phyloP scores from a whole-genome alignment of 208 protist genomes.

The Histomonas meleagridis region DNA sequence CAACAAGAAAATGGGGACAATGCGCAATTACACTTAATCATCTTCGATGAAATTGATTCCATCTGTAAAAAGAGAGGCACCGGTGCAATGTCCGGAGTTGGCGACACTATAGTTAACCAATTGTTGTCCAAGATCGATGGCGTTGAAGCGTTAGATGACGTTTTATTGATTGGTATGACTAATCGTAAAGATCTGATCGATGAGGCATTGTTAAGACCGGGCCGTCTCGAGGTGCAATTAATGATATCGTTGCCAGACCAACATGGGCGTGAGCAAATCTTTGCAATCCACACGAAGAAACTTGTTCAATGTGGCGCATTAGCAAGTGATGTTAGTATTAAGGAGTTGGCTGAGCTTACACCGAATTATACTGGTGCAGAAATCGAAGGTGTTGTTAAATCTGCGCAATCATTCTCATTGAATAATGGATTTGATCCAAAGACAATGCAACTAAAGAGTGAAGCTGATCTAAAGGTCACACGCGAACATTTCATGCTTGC shows the following conservation, averaged over 20 bases:
- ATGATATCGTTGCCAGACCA: slow-evolving; percentile 90
- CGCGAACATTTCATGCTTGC: slow-evolving; percentile 63
- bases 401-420: slow-evolving; percentile 55
- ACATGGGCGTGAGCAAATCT: slow-evolving; percentile 85
- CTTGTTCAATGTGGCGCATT: slow-evolving; percentile 66
- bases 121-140: slow-evolving; percentile 91
- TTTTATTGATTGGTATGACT: slow-evolving; percentile 98
- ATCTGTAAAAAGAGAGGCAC: slow-evolving; percentile 85
- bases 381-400: slow-evolving; percentile 66
- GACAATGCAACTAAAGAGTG: neutral
- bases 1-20: slow-evolving; percentile 48
- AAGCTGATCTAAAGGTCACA: slow-evolving; percentile 41
- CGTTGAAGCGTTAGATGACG: slow-evolving; percentile 94
- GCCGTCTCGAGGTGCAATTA: slow-evolving; percentile 92
- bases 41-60: slow-evolving; percentile 99
- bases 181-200: slow-evolving; percentile 97
- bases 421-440: slow-evolving; percentile 40
- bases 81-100: slow-evolving; percentile 77
- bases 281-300: slow-evolving; percentile 89
- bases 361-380: slow-evolving; percentile 83
- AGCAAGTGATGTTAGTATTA: slow-evolving; percentile 71
- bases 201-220: slow-evolving; percentile 91
- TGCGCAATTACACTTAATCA: slow-evolving; percentile 90
- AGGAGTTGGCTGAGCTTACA: slow-evolving; percentile 71
- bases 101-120: slow-evolving; percentile 92